These are phyloP conservation scores for Nicotiana tabacum DNA, from an alignment of 257 asterid species.

Conservation along the genomic window DNA sequence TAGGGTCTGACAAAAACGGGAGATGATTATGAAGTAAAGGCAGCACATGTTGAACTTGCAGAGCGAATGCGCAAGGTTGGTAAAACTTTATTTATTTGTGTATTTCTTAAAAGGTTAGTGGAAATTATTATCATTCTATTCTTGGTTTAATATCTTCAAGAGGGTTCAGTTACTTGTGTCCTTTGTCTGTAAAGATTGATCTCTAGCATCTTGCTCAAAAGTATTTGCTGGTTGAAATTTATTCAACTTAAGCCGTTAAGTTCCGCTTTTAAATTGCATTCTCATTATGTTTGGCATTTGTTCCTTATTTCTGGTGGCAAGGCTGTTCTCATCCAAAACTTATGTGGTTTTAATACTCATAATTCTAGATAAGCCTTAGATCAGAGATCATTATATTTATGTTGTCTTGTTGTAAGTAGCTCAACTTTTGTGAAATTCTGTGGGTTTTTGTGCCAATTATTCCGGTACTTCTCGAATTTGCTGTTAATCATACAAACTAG, in stretches of 20 bases:
- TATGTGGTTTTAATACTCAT: not conserved
- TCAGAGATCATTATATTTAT: not conserved
- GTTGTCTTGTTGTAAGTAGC: not conserved
- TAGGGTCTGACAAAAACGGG: constrained; percentile 98
- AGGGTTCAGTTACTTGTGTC: not conserved
- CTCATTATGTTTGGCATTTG: not conserved
- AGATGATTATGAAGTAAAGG: constrained; percentile 93
- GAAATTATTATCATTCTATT: not conserved
- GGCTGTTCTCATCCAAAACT: not conserved
- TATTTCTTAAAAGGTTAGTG: not conserved
- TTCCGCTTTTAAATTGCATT: not conserved
- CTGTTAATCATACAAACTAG: not conserved
- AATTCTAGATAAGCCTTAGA: not conserved
- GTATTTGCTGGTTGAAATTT: not conserved
- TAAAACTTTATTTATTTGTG: constrained; percentile 13
- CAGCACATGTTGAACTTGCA: constrained; percentile 98
- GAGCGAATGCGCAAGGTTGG: constrained; percentile 98
- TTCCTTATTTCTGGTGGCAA: not conserved
- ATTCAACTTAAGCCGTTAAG: not conserved
- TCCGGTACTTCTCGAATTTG: not conserved
- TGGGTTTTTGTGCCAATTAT: not conserved
- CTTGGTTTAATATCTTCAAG: not conserved
- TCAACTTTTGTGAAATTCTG: not conserved
- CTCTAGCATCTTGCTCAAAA: not conserved
- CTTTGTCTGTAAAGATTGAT: not conserved